A percentile compares a stretch with the other conserved stretches of the same genome.
Evolutionary conservation across 306 rosid species (phyloP).

Genomic region (Luffa acutangula): DNA sequence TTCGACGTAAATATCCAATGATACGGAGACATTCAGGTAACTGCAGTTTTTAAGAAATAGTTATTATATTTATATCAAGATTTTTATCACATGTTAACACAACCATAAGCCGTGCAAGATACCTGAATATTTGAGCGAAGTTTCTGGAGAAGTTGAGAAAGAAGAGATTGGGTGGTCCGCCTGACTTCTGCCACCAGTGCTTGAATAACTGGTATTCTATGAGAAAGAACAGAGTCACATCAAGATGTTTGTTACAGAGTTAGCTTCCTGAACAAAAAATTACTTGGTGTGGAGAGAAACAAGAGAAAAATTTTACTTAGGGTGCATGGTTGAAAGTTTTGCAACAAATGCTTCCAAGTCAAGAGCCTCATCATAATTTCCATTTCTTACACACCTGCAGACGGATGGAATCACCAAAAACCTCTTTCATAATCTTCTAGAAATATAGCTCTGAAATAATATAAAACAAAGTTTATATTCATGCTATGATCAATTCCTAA

Average conservation of each 20-base stretch:
- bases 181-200: conserved; percentile 82
- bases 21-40: conserved; percentile 93
- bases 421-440: conserved; percentile 7
- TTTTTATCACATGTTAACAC: background rate
- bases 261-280: background rate
- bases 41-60: conserved; percentile 33
- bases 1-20: conserved; percentile 84
- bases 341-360: conserved; percentile 90
- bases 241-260: conserved; percentile 4
- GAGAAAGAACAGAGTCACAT: conserved; percentile 4
- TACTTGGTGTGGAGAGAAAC: conserved; percentile 4
- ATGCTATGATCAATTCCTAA: background rate
- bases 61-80: conserved; percentile 8
- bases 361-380: conserved; percentile 94
- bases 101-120: conserved; percentile 10
- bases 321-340: conserved; percentile 94
- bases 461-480: background rate
- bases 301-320: conserved; percentile 46
- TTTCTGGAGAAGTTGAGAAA: conserved; percentile 90
- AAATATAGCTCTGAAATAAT: background rate
- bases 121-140: conserved; percentile 99
- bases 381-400: conserved; percentile 89
- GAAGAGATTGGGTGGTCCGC: conserved; percentile 90
- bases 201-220: conserved; percentile 74
- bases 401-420: conserved; percentile 11